Conservation (phyloP, 805 yeast species). For the Jamesozyma lodderae region DNA sequence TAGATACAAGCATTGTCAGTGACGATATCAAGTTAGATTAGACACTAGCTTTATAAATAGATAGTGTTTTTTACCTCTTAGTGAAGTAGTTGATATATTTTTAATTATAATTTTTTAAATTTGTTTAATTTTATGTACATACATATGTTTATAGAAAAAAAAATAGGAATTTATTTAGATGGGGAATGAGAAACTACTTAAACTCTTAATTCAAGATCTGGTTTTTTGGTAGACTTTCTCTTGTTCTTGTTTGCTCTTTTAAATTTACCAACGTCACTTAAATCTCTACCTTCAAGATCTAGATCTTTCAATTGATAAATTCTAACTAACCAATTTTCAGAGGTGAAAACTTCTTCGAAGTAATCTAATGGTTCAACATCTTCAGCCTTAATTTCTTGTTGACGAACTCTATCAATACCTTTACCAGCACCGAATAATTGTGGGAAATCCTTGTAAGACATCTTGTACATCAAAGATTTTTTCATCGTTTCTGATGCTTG, state of each 20-base stretch:
- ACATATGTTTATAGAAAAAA: neutral
- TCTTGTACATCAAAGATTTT: conserved; percentile 86
- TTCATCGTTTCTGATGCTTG: conserved; percentile 79
- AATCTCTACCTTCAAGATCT: conserved; percentile 79
- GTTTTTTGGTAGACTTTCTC: conserved; percentile 37
- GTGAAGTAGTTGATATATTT: neutral
- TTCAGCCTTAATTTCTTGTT: conserved; percentile 54
- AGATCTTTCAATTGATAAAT: conserved; percentile 83
- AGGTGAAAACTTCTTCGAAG: conserved; percentile 88
- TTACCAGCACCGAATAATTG: conserved; percentile 52
- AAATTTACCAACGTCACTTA: conserved; percentile 47
- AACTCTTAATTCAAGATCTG: conserved; percentile 42
- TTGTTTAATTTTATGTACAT: neutral
- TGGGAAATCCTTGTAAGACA: conserved; percentile 81
- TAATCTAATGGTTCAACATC: conserved; percentile 53
- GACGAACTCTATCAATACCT: conserved; percentile 79
- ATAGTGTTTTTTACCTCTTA: neutral
- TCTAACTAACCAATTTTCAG: conserved; percentile 95
- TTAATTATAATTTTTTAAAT: too few species aligned
- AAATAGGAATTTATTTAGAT: neutral
- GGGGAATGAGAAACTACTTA: conserved; percentile 2
- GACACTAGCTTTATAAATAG: neutral
- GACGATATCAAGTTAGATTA: conserved; percentile 7
- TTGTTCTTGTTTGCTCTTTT: conserved; percentile 33
- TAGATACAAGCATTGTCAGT: neutral